Conservation (phyloP, 805 yeast genomes). For the Saccharomyces eubayanus region DNA sequence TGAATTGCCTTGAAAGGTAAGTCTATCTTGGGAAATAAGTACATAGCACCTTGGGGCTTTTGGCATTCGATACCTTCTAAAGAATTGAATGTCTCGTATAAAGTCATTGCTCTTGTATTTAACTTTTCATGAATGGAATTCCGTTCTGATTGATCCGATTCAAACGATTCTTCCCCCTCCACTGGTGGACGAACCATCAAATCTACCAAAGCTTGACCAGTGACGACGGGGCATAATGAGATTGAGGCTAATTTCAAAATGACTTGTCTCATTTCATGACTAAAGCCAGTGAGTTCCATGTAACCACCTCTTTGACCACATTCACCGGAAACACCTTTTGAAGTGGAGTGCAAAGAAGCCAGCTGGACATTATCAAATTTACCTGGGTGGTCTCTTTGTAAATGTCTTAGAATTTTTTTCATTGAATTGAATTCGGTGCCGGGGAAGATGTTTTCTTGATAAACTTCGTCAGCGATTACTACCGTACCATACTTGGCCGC, state of each 20-base stretch:
- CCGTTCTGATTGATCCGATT: conserved; percentile 56
- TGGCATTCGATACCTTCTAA: conserved; percentile 83
- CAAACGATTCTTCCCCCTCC: conserved; percentile 67
- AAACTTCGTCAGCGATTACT: conserved; percentile 94
- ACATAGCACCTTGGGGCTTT: conserved; percentile 96
- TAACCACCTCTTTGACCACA: conserved; percentile 99
- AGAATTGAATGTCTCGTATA: conserved; percentile 61
- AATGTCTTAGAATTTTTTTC: conserved; percentile 64
- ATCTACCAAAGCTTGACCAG: conserved; percentile 90
- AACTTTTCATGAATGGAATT: conserved; percentile 53
- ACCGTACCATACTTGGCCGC: conserved; percentile 83
- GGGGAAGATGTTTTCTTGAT: conserved; percentile 82
- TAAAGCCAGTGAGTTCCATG: conserved; percentile 86
- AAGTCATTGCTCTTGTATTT: conserved; percentile 49
- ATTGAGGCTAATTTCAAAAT: conserved; percentile 83
- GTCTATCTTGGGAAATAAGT: conserved; percentile 74
- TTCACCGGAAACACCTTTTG: conserved; percentile 96
- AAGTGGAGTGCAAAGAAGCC: conserved; percentile 93
- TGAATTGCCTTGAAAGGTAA: conserved; percentile 56
- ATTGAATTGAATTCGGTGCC: conserved; percentile 72
- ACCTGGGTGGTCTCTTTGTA: conserved; percentile 49
- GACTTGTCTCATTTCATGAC: conserved; percentile 56
- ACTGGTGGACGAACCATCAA: conserved; percentile 89
- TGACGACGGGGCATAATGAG: conserved; percentile 85
- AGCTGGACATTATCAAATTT: conserved; percentile 66